Evolutionary conservation across 1,284 basidiomycete species (phyloP), one percentile per base, ranked within the genome.

Genomic region (Prillingera fragicola): DNA sequence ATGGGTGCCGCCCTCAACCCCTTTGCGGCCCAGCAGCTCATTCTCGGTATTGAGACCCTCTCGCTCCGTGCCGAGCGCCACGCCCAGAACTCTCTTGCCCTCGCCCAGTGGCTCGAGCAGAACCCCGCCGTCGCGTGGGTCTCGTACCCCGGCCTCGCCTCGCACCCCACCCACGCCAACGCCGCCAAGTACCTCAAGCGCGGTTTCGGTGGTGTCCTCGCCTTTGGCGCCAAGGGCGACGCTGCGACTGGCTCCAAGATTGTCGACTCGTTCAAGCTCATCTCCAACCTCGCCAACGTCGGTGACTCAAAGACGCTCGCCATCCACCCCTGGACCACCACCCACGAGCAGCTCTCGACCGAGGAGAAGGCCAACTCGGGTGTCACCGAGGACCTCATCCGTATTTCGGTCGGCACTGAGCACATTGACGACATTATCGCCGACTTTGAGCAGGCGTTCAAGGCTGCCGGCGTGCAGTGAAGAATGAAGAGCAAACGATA

Each of bases 41-140:
- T 91, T 21, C 84, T 87, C 63, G 88, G 89, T 45, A 74, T 91
- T 33, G 88, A 92, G 73, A 92, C 89, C 3, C 79, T 92, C 43
- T 83, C 81, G 56, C 74, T 92, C 45, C 78, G 88, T 13, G 81
- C 41, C 19, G 68, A 67, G 48, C 55, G 63, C 24, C 55, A 65
- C 19, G 50, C 35, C 18, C 23, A 36, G 32, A 52, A 52, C 50
- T 29, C 50, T 9, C 45, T 48, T 27, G 56, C 60, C 2, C 56
- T 72, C n/a, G 70, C 68, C 18, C 72, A 76, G 45, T 85, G 77
- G 75, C 79, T 92, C 33, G 77, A 85, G 63, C 46, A 48, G 46
- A 41, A 52, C 43, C 33, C 33, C 17, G 66, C 77, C 45, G 80
- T 91, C 29, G 67, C 78, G 0, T 91, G 87, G 86, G 85, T 92